These are phyloP conservation scores for Cladosporium sp. DNA, from an alignment of 2,329 filamentous ascomycete genomes.

Conservation along the genomic window DNA sequence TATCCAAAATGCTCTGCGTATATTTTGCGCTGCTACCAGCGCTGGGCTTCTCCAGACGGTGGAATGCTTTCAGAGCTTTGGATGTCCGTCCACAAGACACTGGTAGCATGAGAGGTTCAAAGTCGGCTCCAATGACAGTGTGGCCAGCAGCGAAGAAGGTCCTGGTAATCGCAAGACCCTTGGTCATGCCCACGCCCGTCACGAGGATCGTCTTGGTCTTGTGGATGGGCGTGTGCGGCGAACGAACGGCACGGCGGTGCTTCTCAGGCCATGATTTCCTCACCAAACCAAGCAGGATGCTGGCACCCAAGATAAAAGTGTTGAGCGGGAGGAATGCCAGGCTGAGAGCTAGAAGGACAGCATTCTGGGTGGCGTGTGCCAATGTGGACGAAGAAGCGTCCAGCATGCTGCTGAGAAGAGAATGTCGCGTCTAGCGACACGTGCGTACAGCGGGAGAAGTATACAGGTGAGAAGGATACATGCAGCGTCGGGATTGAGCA, in stretches of 20 bases:
- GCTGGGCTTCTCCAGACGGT: conserved; percentile 40
- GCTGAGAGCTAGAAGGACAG: conserved; percentile 42
- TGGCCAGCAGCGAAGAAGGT: conserved; percentile 62
- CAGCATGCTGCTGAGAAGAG: conserved; percentile 28
- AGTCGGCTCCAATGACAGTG: conserved; percentile 68
- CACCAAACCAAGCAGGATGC: conserved; percentile 32
- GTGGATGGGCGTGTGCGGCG: conserved; percentile 33
- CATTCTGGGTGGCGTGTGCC: conserved; percentile 46
- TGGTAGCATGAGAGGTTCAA: conserved; percentile 39
- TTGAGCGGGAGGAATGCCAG: conserved; percentile 48
- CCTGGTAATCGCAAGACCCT: conserved; percentile 64
- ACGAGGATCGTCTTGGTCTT: conserved; percentile 59
- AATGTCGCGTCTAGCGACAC: neutral
- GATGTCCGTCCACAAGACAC: conserved; percentile 56
- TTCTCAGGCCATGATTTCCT: conserved; percentile 26
- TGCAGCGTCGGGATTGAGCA: neutral
- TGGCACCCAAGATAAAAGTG: conserved; percentile 40
- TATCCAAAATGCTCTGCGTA: conserved; percentile 51
- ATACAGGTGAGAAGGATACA: neutral
- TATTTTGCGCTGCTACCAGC: conserved; percentile 46
- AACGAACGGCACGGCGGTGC: conserved; percentile 21
- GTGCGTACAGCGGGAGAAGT: neutral
- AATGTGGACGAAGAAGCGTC: conserved; percentile 30
- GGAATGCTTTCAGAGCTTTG: conserved; percentile 51
- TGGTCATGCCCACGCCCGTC: conserved; percentile 69